These are phyloP conservation scores for Mikania micrantha DNA, from an alignment of 129 eudicot genomes.

Conservation along the genomic window DNA sequence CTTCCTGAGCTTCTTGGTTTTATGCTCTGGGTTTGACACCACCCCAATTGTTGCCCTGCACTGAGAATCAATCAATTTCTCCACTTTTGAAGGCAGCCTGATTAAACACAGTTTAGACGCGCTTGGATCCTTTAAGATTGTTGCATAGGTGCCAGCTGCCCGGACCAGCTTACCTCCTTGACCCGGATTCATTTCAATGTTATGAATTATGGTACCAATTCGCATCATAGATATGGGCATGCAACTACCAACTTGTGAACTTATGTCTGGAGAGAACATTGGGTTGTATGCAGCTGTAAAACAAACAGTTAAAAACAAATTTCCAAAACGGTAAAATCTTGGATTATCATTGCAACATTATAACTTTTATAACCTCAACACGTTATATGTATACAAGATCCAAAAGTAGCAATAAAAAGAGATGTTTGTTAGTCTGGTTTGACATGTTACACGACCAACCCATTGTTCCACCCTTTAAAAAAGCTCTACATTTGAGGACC, in stretches of 20 bases:
- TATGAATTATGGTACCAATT: constrained; percentile 76
- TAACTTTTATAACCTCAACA: neutral
- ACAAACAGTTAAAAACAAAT: neutral
- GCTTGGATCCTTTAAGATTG: constrained; percentile 62
- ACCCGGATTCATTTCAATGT: constrained; percentile 79
- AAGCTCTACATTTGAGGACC: neutral
- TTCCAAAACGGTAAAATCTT: neutral
- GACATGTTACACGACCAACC: neutral
- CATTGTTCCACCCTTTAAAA: neutral
- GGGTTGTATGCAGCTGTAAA: constrained; percentile 22
- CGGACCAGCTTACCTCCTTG: constrained; percentile 80
- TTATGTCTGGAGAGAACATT: constrained; percentile 40
- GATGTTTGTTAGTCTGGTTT: neutral
- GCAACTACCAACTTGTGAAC: constrained; percentile 61
- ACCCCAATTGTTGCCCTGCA: constrained; percentile 73
- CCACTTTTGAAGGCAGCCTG: constrained; percentile 59
- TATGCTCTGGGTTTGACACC: constrained; percentile 59
- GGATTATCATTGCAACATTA: neutral
- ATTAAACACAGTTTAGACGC: constrained; percentile 41
- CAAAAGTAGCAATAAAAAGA: neutral
- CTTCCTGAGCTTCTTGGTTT: constrained; percentile 54
- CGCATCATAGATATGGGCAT: constrained; percentile 76
- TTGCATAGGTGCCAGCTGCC: constrained; percentile 73
- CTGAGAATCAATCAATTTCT: constrained; percentile 48
- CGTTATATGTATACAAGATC: neutral